phyloP scores from a whole-genome alignment of 192 early-diverging fungal genomes.

The Spinellus fusiger region DNA sequence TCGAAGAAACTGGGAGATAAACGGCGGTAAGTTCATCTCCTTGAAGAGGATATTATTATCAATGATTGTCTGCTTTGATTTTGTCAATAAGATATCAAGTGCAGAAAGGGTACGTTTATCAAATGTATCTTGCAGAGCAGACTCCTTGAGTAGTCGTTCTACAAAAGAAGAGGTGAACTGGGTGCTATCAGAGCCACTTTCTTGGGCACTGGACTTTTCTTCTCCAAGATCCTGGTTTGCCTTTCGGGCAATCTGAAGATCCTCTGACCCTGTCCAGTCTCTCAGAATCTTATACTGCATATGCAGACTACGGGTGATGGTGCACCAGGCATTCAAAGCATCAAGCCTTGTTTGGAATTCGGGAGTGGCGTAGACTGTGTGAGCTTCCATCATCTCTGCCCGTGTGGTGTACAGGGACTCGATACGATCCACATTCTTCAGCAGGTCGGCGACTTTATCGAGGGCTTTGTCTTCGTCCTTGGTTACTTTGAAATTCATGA shows the following conservation, averaged over 20 bases:
- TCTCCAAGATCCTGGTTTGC: not conserved
- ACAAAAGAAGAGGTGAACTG: conserved; percentile 68
- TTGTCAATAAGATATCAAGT: conserved; percentile 50
- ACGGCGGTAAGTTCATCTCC: conserved; percentile 68
- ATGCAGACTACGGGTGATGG: conserved; percentile 61
- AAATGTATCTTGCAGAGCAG: conserved; percentile 71
- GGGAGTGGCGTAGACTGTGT: conserved; percentile 61
- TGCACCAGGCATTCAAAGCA: conserved; percentile 74
- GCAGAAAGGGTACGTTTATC: conserved; percentile 61
- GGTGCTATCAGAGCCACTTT: not conserved
- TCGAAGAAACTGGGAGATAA: conserved; percentile 58
- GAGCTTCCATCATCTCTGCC: conserved; percentile 49
- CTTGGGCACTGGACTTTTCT: not conserved
- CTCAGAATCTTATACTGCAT: conserved; percentile 70
- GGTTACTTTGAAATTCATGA: conserved; percentile 53
- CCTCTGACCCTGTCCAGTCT: conserved; percentile 78
- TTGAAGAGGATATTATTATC: conserved; percentile 55
- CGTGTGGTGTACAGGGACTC: conserved; percentile 76
- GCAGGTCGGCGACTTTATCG: conserved; percentile 58
- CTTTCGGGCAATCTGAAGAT: conserved; percentile 47
- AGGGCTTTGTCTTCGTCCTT: conserved; percentile 29
- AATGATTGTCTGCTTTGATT: conserved; percentile 70
- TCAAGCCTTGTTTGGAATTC: conserved; percentile 65
- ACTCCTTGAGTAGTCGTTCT: conserved; percentile 80
- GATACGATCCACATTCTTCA: conserved; percentile 68